Evolutionary conservation across 495 filamentous ascomycete genomes (phyloP).

Genomic region (Penicillium lagena): DNA sequence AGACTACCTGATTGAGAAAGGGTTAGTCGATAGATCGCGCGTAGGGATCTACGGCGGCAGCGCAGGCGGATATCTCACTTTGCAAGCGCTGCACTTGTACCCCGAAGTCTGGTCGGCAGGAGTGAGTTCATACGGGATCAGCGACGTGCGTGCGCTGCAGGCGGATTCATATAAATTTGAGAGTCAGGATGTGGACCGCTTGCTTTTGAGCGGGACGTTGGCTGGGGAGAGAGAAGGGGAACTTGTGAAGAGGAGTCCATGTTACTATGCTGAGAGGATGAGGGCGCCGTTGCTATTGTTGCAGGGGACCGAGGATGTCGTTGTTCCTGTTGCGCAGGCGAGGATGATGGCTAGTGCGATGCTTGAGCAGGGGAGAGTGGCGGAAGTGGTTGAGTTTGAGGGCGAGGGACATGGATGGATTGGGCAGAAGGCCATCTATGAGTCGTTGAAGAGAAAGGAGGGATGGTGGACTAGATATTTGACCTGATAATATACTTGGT

Average conservation of each 20-base stretch:
- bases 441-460: constrained; percentile 16
- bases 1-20: constrained; percentile 24
- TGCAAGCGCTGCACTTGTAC: constrained; percentile 31
- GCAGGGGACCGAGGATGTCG: constrained; percentile 39
- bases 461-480: constrained; percentile 22
- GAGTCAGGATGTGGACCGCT: constrained; percentile 35
- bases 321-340: constrained; percentile 43
- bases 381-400: constrained; percentile 36
- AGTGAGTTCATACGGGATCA: constrained; percentile 38
- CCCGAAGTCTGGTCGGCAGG: constrained; percentile 33
- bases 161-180: constrained; percentile 48
- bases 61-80: constrained; percentile 42
- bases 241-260: constrained; percentile 33
- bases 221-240: constrained; percentile 29
- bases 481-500: constrained; percentile 5
- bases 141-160: constrained; percentile 31
- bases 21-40: constrained; percentile 24
- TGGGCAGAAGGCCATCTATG: constrained; percentile 14
- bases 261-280: constrained; percentile 38
- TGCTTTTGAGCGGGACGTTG: constrained; percentile 24
- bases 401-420: constrained; percentile 42
- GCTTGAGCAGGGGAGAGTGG: constrained; percentile 27
- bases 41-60: constrained; percentile 42
- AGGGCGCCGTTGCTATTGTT: constrained; percentile 37
- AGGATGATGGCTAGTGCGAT: constrained; percentile 33